Conservation (phyloP, 495 filamentous ascomycete genomes). For the Aspergillus saccharolyticus region DNA sequence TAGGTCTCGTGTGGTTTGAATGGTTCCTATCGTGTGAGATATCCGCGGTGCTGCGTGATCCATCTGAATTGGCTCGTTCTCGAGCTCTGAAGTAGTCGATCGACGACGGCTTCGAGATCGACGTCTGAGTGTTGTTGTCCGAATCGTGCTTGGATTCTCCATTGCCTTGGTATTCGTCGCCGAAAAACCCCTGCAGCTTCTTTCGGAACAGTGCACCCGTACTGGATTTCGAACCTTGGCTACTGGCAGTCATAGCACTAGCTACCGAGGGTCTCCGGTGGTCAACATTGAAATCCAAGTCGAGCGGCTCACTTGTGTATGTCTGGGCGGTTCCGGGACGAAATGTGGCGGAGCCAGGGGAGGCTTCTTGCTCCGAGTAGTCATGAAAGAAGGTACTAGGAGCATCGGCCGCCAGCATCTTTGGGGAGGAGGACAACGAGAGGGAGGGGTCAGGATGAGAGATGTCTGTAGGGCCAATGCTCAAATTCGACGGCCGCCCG, state of each 20-base stretch:
- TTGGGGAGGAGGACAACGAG: conserved; percentile 30
- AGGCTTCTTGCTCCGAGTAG: conserved; percentile 36
- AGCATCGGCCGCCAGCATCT: conserved; percentile 29
- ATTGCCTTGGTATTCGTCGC: conserved; percentile 68
- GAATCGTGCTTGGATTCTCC: conserved; percentile 65
- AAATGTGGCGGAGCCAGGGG: conserved; percentile 61
- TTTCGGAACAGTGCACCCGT: conserved; percentile 64
- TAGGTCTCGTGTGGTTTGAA: conserved; percentile 63
- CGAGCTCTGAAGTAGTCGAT: conserved; percentile 53
- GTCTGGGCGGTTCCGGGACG: conserved; percentile 60
- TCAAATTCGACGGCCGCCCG: conserved; percentile 26
- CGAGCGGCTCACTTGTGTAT: conserved; percentile 62
- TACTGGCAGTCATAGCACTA: conserved; percentile 84
- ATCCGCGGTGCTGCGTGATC: conserved; percentile 49
- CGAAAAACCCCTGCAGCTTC: conserved; percentile 78
- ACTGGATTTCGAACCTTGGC: conserved; percentile 81
- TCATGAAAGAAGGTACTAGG: conserved; percentile 43
- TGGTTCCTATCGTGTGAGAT: conserved; percentile 50
- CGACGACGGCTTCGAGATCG: conserved; percentile 49
- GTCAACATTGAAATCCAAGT: conserved; percentile 60
- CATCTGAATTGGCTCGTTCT: conserved; percentile 71
- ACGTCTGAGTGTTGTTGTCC: conserved; percentile 54
- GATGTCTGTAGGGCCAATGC: conserved; percentile 21
- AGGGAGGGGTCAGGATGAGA: conserved; percentile 35
- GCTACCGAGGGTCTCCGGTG: conserved; percentile 83